phyloP scores from a whole-genome alignment of 805 yeast species.

The Starmerella bombi region DNA sequence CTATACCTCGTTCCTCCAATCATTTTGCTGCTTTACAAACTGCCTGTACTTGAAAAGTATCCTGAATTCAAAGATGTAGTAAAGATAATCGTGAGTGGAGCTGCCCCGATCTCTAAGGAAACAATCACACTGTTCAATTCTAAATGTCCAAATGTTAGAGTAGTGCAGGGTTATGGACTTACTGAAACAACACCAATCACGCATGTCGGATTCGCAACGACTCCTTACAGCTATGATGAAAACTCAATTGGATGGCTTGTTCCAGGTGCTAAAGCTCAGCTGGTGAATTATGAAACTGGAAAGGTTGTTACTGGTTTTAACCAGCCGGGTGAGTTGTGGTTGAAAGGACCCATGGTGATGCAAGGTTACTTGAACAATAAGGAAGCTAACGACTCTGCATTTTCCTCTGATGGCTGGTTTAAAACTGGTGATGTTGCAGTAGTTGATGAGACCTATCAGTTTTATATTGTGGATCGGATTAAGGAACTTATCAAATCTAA shows the following conservation, averaged over 20 bases:
- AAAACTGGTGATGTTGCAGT: slow-evolving; percentile 45
- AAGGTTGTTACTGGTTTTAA: slow-evolving; percentile 40
- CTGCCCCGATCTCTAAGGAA: slow-evolving; percentile 33
- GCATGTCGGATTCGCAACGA: slow-evolving; percentile 28
- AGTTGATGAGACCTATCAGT: slow-evolving; percentile 29
- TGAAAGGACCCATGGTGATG: slow-evolving; percentile 47
- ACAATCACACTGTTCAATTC: slow-evolving; percentile 10
- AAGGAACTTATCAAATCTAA: slow-evolving; percentile 52
- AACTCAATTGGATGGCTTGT: slow-evolving; percentile 37
- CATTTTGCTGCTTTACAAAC: slow-evolving; percentile 36
- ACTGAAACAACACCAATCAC: slow-evolving; percentile 54
- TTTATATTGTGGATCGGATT: slow-evolving; percentile 44
- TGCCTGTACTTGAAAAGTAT: slow-evolving; percentile 33
- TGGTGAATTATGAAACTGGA: slow-evolving; percentile 29
- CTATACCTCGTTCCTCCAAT: slow-evolving; percentile 33
- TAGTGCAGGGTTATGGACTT: slow-evolving; percentile 32
- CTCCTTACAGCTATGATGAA: slow-evolving; percentile 30
- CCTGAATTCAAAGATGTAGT: slow-evolving; percentile 33
- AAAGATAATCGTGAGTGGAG: slow-evolving; percentile 29
- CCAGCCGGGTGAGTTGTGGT: slow-evolving; percentile 40
- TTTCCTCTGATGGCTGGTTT: slow-evolving; percentile 39
- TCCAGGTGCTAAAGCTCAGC: slow-evolving; percentile 38
- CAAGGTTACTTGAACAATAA: slow-evolving; percentile 37
- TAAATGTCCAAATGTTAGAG: slow-evolving; percentile 11
- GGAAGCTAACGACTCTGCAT: slow-evolving; percentile 35